These are phyloP conservation scores for Laguncularia racemosa DNA, from an alignment of 345 rosid genomes.

Conservation along the genomic window DNA sequence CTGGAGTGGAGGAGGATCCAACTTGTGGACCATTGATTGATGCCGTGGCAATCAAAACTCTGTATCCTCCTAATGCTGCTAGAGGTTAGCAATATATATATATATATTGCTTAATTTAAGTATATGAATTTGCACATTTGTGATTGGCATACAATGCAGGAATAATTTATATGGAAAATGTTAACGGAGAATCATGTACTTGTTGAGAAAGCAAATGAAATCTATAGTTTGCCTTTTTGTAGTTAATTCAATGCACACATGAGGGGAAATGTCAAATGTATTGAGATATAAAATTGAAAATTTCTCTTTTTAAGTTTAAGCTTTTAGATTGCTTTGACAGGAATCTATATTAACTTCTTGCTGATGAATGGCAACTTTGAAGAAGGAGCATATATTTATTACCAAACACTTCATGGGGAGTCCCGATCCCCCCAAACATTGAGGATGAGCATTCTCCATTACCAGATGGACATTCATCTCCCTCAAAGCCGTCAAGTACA, in stretches of 20 bases:
- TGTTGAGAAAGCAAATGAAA: too few relatives aligned
- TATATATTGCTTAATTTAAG: not conserved
- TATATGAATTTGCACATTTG: too few relatives aligned
- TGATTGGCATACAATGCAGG: too few relatives aligned
- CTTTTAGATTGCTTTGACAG: too few relatives aligned
- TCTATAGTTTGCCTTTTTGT: too few relatives aligned
- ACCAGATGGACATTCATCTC: constrained; percentile 80
- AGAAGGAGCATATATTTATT: constrained; percentile 74
- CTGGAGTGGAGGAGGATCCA: constrained; percentile 79
- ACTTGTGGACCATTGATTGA: constrained; percentile 87
- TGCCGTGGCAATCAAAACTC: constrained; percentile 52
- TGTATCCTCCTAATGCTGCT: constrained; percentile 50
- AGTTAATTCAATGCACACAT: too few relatives aligned
- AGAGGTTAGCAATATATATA: constrained; percentile 49
- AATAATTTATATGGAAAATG: too few relatives aligned
- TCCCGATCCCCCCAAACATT: constrained; percentile 64
- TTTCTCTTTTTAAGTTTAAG: too few relatives aligned
- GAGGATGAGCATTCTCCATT: constrained; percentile 78
- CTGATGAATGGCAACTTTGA: constrained; percentile 70
- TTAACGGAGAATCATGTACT: too few relatives aligned
- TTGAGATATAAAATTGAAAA: too few relatives aligned
- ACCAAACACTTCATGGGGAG: constrained; percentile 69
- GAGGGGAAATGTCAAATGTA: too few relatives aligned
- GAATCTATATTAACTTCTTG: constrained; percentile 9
- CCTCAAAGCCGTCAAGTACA: constrained; percentile 83